Evolutionary conservation across 1,284 basidiomycete species (phyloP).

Genomic region (Bjerkandera adusta): DNA sequence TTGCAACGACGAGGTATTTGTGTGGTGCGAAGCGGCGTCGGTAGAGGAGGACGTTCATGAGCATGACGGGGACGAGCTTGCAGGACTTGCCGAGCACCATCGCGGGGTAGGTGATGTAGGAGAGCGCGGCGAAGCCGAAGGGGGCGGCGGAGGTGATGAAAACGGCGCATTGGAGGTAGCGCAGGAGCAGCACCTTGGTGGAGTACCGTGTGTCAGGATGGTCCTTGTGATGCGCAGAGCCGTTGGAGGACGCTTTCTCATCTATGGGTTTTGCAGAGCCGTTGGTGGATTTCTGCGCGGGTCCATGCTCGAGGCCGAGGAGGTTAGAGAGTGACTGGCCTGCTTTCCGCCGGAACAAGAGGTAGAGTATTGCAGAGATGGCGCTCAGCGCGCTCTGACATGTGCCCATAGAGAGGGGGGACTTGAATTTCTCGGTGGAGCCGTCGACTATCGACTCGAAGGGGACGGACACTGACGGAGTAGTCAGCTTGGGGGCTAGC

Average conservation of each 20-base stretch:
- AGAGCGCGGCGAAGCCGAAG: slow-evolving; percentile 92
- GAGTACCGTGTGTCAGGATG: slow-evolving; percentile 37
- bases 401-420: slow-evolving; percentile 85
- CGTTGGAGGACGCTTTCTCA: no score
- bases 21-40: slow-evolving; percentile 87
- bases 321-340: slow-evolving; percentile 49
- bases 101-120: slow-evolving; percentile 97
- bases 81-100: slow-evolving; percentile 99
- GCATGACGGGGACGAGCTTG: slow-evolving; percentile 95
- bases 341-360: slow-evolving; percentile 63
- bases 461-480: slow-evolving; percentile 71
- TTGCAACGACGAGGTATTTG: slow-evolving; percentile 91
- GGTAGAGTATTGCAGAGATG: slow-evolving; percentile 77
- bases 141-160: slow-evolving; percentile 92
- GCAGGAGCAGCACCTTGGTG: slow-evolving; percentile 57
- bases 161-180: slow-evolving; percentile 81
- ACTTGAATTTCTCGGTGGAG: slow-evolving; percentile 79
- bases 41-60: slow-evolving; percentile 92
- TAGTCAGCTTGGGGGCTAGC: not conserved
- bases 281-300: slow-evolving; percentile 15
- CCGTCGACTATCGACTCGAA: slow-evolving; percentile 68
- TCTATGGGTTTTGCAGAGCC: slow-evolving; percentile 20
- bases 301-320: slow-evolving; percentile 48
- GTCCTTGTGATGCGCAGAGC: slow-evolving; percentile 29
- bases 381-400: slow-evolving; percentile 84